Percentiles rank a stretch among this genome's conserved stretches.
These are phyloP conservation scores for Pachyrhizus erosus DNA, from an alignment of 306 rosid genomes.

Conservation along the genomic window DNA sequence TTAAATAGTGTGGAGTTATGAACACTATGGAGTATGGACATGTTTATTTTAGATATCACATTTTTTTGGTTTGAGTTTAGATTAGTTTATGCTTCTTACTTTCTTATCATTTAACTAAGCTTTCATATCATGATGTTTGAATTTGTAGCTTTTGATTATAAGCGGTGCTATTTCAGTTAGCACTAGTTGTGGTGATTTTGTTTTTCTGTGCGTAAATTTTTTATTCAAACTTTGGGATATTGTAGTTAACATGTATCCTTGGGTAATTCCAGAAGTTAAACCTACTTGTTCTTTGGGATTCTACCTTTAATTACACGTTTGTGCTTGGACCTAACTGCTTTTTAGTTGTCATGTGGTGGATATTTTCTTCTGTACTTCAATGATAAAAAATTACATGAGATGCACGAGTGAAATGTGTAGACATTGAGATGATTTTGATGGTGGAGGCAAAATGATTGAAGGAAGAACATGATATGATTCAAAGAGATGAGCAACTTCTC, in stretches of 20 bases:
- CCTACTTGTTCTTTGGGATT: conserved; percentile 18
- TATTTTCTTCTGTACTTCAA: conserved; percentile 19
- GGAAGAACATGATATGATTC: conserved; percentile 25
- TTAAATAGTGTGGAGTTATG: background rate
- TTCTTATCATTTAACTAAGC: conserved; percentile 23
- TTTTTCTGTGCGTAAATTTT: background rate
- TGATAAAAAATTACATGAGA: background rate
- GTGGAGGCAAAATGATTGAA: conserved; percentile 31
- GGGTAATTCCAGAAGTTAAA: conserved; percentile 35
- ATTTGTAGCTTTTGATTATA: conserved; percentile 9
- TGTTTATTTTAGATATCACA: conserved; percentile 19
- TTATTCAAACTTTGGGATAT: conserved; percentile 14
- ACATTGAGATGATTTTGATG: conserved; percentile 25
- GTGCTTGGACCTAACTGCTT: background rate
- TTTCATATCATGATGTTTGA: conserved; percentile 17
- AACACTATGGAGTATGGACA: conserved; percentile 10
- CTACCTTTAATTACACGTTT: conserved; percentile 16
- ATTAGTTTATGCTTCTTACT: conserved; percentile 11
- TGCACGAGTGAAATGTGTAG: conserved; percentile 5
- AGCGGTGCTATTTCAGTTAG: conserved; percentile 23
- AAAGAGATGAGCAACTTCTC: conserved; percentile 6
- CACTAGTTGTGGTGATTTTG: conserved; percentile 8
- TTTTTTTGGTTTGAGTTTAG: conserved; percentile 22
- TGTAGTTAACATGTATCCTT: conserved; percentile 32
- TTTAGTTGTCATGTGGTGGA: conserved; percentile 22